Base-by-base conservation (phyloP, 1,284 basidiomycete species). In the Pseudozyma tsukubaensis region DNA sequence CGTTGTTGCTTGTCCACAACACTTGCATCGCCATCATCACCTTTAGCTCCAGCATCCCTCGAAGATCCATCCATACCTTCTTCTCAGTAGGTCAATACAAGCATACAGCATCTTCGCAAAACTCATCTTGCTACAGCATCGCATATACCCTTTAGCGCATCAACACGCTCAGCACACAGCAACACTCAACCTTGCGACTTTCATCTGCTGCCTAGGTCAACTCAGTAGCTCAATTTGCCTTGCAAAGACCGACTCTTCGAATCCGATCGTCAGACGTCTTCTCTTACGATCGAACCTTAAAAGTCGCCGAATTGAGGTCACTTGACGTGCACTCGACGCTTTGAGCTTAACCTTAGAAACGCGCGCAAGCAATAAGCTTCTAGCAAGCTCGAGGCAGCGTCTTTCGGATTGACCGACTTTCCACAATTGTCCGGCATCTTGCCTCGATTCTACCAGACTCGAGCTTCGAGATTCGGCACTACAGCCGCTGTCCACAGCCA, bases 221-320 rank as follows among this genome's bases (percentile, higher is more conserved):
- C 19, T 19, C n/a, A 44, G 19, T 5, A 44, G 24, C 45, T 32
- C 39, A 16, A 43, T 37, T 40, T 18, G 16, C 53, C 13, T 47
- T 48, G 24, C 24, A 29, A 35, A 48, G 53, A 43, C 47, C 35
- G 0, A 7, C 53, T 12, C 34, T 11, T 10, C 4, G 12, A n/a
- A 35, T 54, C 32, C 42, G 42, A 52, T 43, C 24, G 7, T 29
- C 45, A 47, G 45, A 21, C 21, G 12, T 21, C 11, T 47, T 13
- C 24, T 34, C 12, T n/a, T 43, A 3, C 39, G 32, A 21, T 34
- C 19, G 4, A 35, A 34, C 34, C 36, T 32, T 29, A 36, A 3
- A 43, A 43, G 49, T 50, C 40, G 35, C 56, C 56, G 56, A 16
- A 44, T 29, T 6, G 24, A 59, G 35, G 48, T 34, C 13, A 14